phyloP scores from a whole-genome alignment of 2,329 filamentous ascomycete genomes.

The Phyllosticta ampelicida region DNA sequence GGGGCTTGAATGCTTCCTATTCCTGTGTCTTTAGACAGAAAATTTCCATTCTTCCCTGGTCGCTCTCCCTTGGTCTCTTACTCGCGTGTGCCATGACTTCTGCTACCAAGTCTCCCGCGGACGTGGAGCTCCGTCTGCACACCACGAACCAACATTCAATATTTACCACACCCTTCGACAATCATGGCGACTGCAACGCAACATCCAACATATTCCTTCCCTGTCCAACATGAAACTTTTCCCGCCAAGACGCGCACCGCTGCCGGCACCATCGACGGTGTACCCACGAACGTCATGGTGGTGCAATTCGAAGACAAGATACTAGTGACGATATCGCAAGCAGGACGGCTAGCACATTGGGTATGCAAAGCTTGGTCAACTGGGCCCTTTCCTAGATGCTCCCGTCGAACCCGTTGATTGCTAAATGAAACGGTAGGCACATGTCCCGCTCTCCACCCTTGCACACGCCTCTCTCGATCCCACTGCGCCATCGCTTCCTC shows the following conservation, averaged over 20 bases:
- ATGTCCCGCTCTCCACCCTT: slow-evolving; percentile 64
- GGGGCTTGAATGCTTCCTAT: too few species aligned
- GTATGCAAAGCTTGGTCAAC: too few species aligned
- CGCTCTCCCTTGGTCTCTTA: too few species aligned
- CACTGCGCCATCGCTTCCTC: slow-evolving; percentile 37
- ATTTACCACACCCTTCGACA: background rate
- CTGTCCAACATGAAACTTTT: slow-evolving; percentile 42
- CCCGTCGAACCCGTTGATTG: too few species aligned
- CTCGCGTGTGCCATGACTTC: too few species aligned
- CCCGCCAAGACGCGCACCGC: slow-evolving; percentile 50
- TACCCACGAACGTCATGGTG: slow-evolving; percentile 60
- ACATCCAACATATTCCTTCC: slow-evolving; percentile 12
- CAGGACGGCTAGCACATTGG: slow-evolving; percentile 83
- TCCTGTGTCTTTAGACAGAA: too few species aligned
- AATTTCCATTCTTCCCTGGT: too few species aligned
- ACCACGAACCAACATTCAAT: background rate
- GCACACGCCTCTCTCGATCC: slow-evolving; percentile 53
- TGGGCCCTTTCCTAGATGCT: too few species aligned
- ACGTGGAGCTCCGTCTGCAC: background rate
- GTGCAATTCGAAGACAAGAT: slow-evolving; percentile 83
- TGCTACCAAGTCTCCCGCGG: too few species aligned
- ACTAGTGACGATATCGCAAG: slow-evolving; percentile 77
- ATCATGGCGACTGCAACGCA: background rate
- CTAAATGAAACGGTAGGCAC: too few species aligned
- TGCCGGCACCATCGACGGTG: slow-evolving; percentile 53